phyloP scores from a whole-genome alignment of 345 rosid species.

The Aegle marmelos region DNA sequence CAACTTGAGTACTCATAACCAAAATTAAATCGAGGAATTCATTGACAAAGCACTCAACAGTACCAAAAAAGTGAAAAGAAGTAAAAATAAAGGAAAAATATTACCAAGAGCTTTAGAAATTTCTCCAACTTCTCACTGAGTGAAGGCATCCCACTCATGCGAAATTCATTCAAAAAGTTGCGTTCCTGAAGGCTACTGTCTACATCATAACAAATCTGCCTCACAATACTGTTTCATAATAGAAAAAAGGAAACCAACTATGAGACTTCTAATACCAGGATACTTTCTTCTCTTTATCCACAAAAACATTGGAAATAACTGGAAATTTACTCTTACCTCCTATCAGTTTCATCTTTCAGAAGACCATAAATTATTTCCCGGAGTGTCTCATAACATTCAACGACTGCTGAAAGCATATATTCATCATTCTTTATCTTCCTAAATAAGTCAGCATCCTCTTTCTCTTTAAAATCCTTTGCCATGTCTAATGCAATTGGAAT shows the following conservation, averaged over 20 bases:
- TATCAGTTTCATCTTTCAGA: constrained; percentile 66
- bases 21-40: background rate
- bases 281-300: background rate
- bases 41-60: background rate
- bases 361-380: constrained; percentile 54
- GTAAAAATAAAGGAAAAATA: background rate
- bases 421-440: constrained; percentile 69
- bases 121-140: constrained; percentile 79
- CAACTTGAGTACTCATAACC: constrained; percentile 4
- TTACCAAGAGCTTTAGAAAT: constrained; percentile 73
- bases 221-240: constrained; percentile 46
- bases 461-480: constrained; percentile 93
- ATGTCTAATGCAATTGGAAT: constrained; percentile 98
- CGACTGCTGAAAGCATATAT: constrained; percentile 75
- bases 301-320: background rate
- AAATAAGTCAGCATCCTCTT: constrained; percentile 66
- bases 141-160: constrained; percentile 71
- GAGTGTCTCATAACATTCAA: constrained; percentile 79
- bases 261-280: background rate
- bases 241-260: constrained; percentile 15
- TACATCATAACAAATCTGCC: constrained; percentile 53
- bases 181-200: constrained; percentile 40
- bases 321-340: constrained; percentile 39
- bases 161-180: constrained; percentile 54
- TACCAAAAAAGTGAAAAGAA: constrained; percentile 7